These are phyloP conservation scores for Gossypium stocksii DNA, from an alignment of 345 rosid species.

Conservation along the genomic window DNA sequence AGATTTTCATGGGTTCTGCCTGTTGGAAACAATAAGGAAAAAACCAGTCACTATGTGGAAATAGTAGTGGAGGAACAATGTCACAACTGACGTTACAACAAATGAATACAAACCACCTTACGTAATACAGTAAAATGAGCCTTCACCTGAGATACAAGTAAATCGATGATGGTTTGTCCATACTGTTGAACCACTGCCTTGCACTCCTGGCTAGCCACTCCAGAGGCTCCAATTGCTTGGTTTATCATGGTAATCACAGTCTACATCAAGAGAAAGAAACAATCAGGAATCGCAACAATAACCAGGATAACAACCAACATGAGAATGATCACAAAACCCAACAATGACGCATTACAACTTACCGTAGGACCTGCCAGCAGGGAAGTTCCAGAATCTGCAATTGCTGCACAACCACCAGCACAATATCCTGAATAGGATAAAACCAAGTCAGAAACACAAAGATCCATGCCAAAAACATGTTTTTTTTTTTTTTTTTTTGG, in stretches of 20 bases:
- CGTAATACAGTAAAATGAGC: not conserved
- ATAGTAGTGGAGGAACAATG: not conserved
- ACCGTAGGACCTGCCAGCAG: conserved; percentile 89
- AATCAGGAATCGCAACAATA: not conserved
- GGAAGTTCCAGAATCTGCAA: conserved; percentile 97
- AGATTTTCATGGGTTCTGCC: conserved; percentile 67
- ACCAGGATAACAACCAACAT: not conserved
- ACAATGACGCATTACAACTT: conserved; percentile 18
- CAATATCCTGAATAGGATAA: conserved; percentile 56
- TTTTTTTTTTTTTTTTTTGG: not conserved
- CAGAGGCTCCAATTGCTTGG: conserved; percentile 89
- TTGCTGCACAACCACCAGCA: conserved; percentile 67
- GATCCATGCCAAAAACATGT: not conserved
- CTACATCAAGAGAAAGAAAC: conserved; percentile 27
- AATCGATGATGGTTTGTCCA: conserved; percentile 65
- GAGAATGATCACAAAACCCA: not conserved
- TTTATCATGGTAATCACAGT: conserved; percentile 69
- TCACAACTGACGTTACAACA: not conserved
- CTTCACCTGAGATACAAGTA: conserved; percentile 59
- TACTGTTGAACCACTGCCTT: conserved; percentile 72
- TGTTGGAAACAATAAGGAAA: conserved; percentile 16
- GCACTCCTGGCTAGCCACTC: conserved; percentile 78
- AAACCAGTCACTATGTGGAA: conserved; percentile 5
- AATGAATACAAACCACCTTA: not conserved
- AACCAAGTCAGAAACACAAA: conserved; percentile 16